A percentile compares a stretch with the other conserved stretches of the same genome.
phyloP scores from a whole-genome alignment of 1,139 yeast genomes.

The Diutina scorzettiae region DNA sequence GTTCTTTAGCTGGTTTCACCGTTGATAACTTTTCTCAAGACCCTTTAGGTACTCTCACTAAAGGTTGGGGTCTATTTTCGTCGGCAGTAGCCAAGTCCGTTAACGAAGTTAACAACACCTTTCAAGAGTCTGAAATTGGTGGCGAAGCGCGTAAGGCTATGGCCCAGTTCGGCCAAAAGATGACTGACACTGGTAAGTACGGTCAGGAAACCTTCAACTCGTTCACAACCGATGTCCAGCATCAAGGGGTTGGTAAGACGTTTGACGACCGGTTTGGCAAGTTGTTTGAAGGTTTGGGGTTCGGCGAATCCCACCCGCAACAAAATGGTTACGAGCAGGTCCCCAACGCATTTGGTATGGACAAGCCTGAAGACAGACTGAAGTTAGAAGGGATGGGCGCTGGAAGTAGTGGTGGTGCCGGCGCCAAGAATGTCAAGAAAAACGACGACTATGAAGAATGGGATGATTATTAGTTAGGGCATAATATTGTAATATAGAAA shows the following conservation, averaged over 20 bases:
- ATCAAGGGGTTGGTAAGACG: slow-evolving; percentile 23
- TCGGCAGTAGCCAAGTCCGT: slow-evolving; percentile 73
- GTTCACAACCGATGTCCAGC: slow-evolving; percentile 39
- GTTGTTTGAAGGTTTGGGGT: slow-evolving; percentile 31
- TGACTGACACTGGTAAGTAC: slow-evolving; percentile 77
- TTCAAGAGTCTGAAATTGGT: slow-evolving; percentile 72
- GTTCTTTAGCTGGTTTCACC: slow-evolving; percentile 44
- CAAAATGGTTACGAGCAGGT: slow-evolving; percentile 27
- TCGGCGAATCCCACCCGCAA: slow-evolving; percentile 7
- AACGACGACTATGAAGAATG: slow-evolving; percentile 31
- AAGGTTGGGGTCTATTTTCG: slow-evolving; percentile 92
- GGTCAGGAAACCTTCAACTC: slow-evolving; percentile 54
- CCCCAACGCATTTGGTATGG: slow-evolving; percentile 53
- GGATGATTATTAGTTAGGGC: slow-evolving; percentile 26
- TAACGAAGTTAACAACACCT: slow-evolving; percentile 69
- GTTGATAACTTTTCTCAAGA: slow-evolving; percentile 72
- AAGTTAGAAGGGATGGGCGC: slow-evolving; percentile 43
- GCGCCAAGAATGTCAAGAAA: too few species aligned
- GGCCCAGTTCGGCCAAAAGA: slow-evolving; percentile 89
- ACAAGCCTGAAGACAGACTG: slow-evolving; percentile 48
- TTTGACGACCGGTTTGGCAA: slow-evolving; percentile 40
- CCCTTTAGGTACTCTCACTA: slow-evolving; percentile 78
- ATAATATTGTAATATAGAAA: background rate
- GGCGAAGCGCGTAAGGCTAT: slow-evolving; percentile 80
- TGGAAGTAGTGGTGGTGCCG: slow-evolving; percentile 27